phyloP scores from a whole-genome alignment of 2,329 filamentous ascomycete species.

The Calonectria montana region DNA sequence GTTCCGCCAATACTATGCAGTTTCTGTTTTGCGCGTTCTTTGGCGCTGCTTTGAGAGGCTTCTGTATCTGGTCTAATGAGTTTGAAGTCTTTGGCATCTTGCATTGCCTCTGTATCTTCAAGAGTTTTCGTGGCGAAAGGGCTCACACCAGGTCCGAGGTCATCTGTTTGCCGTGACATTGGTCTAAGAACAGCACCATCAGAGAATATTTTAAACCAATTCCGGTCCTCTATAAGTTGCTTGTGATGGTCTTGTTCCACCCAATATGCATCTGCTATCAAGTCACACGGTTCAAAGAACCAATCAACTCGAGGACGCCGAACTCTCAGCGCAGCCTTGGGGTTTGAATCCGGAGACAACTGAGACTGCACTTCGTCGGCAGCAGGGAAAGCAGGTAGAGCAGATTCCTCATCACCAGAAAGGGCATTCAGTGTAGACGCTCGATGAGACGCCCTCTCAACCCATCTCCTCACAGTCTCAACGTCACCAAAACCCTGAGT shows the following conservation, averaged over 20 bases:
- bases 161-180: constrained; percentile 46
- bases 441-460: constrained; percentile 70
- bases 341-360: constrained; percentile 55
- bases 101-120: constrained; percentile 35
- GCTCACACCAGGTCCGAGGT: constrained; percentile 34
- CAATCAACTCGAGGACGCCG: constrained; percentile 85
- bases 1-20: constrained; percentile 66
- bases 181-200: constrained; percentile 46
- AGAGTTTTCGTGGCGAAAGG: constrained; percentile 41
- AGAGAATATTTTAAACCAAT: constrained; percentile 79
- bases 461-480: constrained; percentile 78
- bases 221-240: constrained; percentile 80
- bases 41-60: constrained; percentile 61
- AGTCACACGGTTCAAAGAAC: constrained; percentile 84
- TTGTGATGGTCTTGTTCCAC: constrained; percentile 86
- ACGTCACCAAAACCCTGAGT: constrained; percentile 82
- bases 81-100: constrained; percentile 36
- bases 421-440: constrained; percentile 42
- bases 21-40: constrained; percentile 70
- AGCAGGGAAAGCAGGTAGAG: constrained; percentile 58
- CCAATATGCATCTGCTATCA: constrained; percentile 93
- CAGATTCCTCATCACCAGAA: constrained; percentile 35
- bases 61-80: constrained; percentile 52
- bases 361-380: constrained; percentile 59
- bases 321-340: constrained; percentile 65